Evolutionary conservation across 768 basidiomycete genomes (phyloP).

Genomic region (Kwoniella europaea): DNA sequence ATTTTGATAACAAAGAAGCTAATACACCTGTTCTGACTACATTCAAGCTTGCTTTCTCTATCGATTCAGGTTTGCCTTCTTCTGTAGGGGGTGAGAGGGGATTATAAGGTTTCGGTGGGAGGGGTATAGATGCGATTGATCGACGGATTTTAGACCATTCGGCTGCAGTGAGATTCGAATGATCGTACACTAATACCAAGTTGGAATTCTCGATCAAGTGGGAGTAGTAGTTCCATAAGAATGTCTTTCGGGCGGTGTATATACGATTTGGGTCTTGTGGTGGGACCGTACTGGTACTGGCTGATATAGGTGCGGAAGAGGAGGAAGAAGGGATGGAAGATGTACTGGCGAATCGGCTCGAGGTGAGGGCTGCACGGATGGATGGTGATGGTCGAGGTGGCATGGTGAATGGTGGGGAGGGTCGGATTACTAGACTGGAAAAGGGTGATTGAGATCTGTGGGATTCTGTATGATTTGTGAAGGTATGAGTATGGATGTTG

Average conservation of each 20-base stretch:
- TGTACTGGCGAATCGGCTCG: conserved; percentile 17
- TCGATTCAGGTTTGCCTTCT: neutral
- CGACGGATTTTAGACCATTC: conserved; percentile 71
- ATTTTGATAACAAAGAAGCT: conserved; percentile 69
- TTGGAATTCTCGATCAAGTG: conserved; percentile 68
- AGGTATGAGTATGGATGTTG: too few relatives aligned
- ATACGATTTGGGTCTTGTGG: conserved; percentile 61
- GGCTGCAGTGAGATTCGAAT: conserved; percentile 71
- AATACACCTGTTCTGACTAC: conserved; percentile 78
- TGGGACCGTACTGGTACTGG: neutral
- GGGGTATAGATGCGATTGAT: conserved; percentile 67
- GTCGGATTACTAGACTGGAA: too few relatives aligned
- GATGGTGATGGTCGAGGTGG: conserved; percentile 20
- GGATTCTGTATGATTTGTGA: too few relatives aligned
- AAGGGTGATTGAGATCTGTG: too few relatives aligned
- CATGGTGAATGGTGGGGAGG: neutral
- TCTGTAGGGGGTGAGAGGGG: neutral
- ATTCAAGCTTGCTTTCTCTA: conserved; percentile 61
- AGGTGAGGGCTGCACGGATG: conserved; percentile 4
- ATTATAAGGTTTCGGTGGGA: conserved; percentile 15
- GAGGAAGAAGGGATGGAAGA: conserved; percentile 15
- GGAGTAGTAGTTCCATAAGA: conserved; percentile 79
- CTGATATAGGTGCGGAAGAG: conserved; percentile 12
- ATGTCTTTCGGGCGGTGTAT: conserved; percentile 78
- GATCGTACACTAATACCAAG: conserved; percentile 78